Evolutionary conservation across 306 rosid genomes (phyloP).

Genomic region (Vicia faba): DNA sequence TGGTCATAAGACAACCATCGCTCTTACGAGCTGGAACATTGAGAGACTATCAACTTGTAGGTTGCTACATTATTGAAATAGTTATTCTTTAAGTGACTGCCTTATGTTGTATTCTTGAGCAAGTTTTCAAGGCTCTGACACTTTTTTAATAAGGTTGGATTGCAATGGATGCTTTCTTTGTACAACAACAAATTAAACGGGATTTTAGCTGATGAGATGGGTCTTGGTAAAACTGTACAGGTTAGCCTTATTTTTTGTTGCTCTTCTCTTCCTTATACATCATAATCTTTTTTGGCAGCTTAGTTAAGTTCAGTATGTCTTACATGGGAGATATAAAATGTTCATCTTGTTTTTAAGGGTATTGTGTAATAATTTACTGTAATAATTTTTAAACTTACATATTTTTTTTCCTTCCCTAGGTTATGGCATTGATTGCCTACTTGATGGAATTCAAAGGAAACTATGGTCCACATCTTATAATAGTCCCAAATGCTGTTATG

Average conservation of each 20-base stretch:
- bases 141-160: conserved; percentile 73
- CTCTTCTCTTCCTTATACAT: conserved; percentile 8
- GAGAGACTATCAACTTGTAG: conserved; percentile 99
- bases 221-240: conserved; percentile 99
- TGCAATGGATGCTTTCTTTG: conserved; percentile 99
- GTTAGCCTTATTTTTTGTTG: conserved; percentile 44
- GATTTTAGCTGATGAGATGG: conserved; percentile 99
- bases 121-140: conserved; percentile 27
- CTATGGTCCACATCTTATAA: conserved; percentile 99
- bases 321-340: conserved; percentile 21
- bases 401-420: conserved; percentile 50
- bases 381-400: conserved; percentile 5
- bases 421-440: conserved; percentile 98
- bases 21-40: conserved; percentile 92
- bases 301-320: conserved; percentile 22
- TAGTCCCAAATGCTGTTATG: conserved; percentile 98
- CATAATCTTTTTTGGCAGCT: conserved; percentile 9
- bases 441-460: conserved; percentile 99
- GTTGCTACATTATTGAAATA: conserved; percentile 48
- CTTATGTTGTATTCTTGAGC: conserved; percentile 26
- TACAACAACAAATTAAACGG: conserved; percentile 99
- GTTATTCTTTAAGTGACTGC: conserved; percentile 9
- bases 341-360: conserved; percentile 13
- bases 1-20: conserved; percentile 82
- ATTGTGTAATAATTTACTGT: conserved; percentile 28